phyloP scores from a whole-genome alignment of 768 basidiomycete genomes.

The Tricholoma sp. region DNA sequence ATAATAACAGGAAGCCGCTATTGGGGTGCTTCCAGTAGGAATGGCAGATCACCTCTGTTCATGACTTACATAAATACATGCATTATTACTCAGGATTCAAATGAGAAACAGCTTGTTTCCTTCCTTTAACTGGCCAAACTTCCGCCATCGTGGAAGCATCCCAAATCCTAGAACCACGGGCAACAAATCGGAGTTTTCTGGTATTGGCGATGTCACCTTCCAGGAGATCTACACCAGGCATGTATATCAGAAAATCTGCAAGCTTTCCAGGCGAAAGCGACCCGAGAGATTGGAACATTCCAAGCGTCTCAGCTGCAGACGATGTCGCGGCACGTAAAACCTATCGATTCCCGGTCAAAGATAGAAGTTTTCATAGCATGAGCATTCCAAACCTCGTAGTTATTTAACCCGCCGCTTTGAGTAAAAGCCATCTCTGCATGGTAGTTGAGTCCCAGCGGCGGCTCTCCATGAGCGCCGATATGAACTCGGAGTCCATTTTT shows the following conservation, averaged over 20 bases:
- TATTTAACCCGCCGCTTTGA: constrained; percentile 56
- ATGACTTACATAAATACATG: background rate
- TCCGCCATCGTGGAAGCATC: constrained; percentile 63
- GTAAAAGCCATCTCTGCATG: constrained; percentile 72
- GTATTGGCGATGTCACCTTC: constrained; percentile 46
- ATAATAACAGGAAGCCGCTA: background rate
- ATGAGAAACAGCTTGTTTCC: constrained; percentile 49
- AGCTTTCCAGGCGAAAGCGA: constrained; percentile 62
- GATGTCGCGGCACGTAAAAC: constrained; percentile 66
- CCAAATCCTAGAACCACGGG: constrained; percentile 68
- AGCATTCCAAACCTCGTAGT: constrained; percentile 52
- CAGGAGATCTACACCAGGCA: constrained; percentile 53
- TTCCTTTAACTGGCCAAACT: constrained; percentile 65
- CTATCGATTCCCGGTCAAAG: constrained; percentile 23
- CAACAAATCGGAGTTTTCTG: constrained; percentile 49
- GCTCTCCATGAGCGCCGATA: constrained; percentile 74
- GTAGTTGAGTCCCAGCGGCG: constrained; percentile 70
- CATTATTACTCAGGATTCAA: constrained; percentile 46
- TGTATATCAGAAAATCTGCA: constrained; percentile 68
- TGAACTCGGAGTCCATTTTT: constrained; percentile 54
- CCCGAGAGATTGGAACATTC: constrained; percentile 56
- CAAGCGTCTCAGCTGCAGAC: constrained; percentile 59
- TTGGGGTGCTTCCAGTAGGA: no score
- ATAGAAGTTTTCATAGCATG: background rate
- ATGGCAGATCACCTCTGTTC: background rate